Conservation (phyloP, 352 stramenopile genomes). For the Globisporangium carolinianum region DNA sequence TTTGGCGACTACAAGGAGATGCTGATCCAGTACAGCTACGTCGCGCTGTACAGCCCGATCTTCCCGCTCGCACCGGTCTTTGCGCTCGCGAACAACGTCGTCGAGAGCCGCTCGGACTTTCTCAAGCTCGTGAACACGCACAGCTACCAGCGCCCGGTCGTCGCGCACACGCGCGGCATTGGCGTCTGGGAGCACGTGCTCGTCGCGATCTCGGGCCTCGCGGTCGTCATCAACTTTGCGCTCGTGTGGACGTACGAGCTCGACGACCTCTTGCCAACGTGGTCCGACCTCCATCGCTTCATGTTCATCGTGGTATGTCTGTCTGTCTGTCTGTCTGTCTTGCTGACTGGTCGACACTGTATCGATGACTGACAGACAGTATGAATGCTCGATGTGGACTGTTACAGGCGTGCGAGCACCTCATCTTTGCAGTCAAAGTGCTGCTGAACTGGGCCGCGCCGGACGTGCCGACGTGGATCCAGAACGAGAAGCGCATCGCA, state of each 20-base stretch:
- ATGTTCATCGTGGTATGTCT: constrained; percentile 48
- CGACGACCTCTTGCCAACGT: constrained; percentile 35
- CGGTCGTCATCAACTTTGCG: constrained; percentile 91
- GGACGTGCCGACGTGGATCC: constrained; percentile 34
- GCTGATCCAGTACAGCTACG: constrained; percentile 91
- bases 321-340: no score
- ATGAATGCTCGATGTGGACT: no score
- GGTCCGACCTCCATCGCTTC: constrained; percentile 52
- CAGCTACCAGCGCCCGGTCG: constrained; percentile 80
- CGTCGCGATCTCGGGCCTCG: constrained; percentile 88
- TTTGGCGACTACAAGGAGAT: constrained; percentile 76
- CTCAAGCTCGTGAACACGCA: constrained; percentile 89
- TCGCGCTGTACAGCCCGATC: constrained; percentile 88
- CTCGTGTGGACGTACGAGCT: constrained; percentile 84
- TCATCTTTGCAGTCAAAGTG: constrained; percentile 50
- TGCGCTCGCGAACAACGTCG: constrained; percentile 86
- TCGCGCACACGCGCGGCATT: constrained; percentile 87
- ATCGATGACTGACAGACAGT: no score
- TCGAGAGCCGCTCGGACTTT: constrained; percentile 89
- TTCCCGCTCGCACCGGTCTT: constrained; percentile 89
- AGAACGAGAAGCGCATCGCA: constrained; percentile 31
- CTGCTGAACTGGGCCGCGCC: constrained; percentile 47
- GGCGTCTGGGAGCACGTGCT: constrained; percentile 91
- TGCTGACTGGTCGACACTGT: no score
- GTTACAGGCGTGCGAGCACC: constrained; percentile 34